Evolutionary conservation across 139 green algal species (phyloP), one percentile per base, ranked within the genome.

Genomic region (Helicosporidium sp.): DNA sequence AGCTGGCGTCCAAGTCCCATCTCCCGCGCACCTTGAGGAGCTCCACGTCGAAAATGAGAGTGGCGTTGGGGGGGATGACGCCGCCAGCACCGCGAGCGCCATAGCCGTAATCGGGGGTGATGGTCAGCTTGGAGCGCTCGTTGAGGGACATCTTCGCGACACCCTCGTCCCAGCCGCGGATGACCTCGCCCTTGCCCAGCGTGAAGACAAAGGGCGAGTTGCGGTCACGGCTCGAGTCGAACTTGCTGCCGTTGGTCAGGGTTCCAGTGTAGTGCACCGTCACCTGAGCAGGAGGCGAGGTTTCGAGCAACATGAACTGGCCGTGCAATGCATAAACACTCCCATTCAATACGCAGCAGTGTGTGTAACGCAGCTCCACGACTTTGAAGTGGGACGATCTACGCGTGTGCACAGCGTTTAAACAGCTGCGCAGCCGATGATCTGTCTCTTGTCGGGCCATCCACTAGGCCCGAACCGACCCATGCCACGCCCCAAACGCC

Each of bases 191-290:
- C 19, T 41, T 22, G 15, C 52, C 42, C n/a, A 58, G 26, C 19
- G 51, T n/a, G 41, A 58, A 58, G 4, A 40, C 23, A 5, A 58
- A 46, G 76, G 64, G 68, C 36, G 69, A n/a, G n/a, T 47, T 49
- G 4, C 76, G 61, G 42, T 83, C 69, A 7, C 55, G 60, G 24
- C 26, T 60, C 23, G 51, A 58, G 49, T 91, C 80, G 49, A 91
- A 91, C 64, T 87, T 78, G 26, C 55, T 67, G 31, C 80, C 80
- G 46, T 87, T 46, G 7, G 65, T 50, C 36, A 68, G 52, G 22
- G 52, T 68, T 31, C 56, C 53, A 6, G 53, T 60, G 53, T 60
- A 60, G 53, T 60, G 53, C 26, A 60, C 53, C 17, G 36, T 53
- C 13, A 58, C 52, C 45, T 52, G 43, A n/a, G 19, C 2, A 35